phyloP scores from a whole-genome alignment of 2,329 filamentous ascomycete species.

The Pseudogymnoascus sp. region DNA sequence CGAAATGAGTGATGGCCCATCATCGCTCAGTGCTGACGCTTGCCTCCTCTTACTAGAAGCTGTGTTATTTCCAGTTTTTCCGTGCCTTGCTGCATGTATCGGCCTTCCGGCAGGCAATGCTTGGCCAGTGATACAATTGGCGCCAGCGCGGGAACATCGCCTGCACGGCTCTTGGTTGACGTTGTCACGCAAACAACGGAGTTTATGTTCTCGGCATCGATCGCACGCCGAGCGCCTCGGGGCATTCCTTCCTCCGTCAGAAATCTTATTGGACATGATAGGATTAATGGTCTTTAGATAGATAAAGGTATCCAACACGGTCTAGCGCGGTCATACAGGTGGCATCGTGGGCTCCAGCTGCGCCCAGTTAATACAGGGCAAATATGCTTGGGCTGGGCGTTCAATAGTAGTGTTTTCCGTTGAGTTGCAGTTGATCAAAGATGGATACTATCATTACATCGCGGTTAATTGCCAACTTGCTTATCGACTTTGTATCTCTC shows the following conservation, averaged over 20 bases:
- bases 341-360: neutral
- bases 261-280: neutral
- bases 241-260: neutral
- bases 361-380: neutral
- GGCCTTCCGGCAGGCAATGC: neutral
- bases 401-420: neutral
- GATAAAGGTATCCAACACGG: neutral
- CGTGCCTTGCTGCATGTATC: neutral
- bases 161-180: neutral
- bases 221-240: neutral
- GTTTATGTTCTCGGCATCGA: slow-evolving; percentile 5
- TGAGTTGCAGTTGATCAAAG: neutral
- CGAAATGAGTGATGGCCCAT: neutral
- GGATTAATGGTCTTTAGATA: neutral
- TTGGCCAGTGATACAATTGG: neutral
- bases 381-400: neutral
- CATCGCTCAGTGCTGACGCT: neutral
- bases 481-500: neutral
- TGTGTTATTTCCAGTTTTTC: neutral
- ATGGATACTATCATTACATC: neutral
- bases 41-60: neutral
- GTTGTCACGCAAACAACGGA: neutral
- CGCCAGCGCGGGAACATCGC: neutral
- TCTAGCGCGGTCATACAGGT: neutral
- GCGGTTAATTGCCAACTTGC: neutral